Conservation (phyloP, 345 rosid genomes). For the Reutealis trisperma region DNA sequence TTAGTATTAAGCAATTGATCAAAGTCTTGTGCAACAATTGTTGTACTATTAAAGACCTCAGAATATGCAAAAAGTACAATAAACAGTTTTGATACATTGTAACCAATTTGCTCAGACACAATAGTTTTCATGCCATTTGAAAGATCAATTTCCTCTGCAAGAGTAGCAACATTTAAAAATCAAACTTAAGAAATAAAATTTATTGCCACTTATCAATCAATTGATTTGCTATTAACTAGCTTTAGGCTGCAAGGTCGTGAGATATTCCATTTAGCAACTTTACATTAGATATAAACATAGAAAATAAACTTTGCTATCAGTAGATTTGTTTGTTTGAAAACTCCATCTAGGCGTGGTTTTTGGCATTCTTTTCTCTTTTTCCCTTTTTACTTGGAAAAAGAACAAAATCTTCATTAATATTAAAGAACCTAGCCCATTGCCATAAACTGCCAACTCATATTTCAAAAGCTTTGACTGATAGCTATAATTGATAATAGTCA, state of each 20-base stretch:
- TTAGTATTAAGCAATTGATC: background rate
- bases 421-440: background rate
- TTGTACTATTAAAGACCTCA: background rate
- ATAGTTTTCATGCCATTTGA: background rate
- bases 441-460: background rate
- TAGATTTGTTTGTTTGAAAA: background rate
- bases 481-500: constrained; percentile 1
- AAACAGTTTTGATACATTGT: background rate
- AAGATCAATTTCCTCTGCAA: constrained; percentile 2
- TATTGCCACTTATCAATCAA: background rate
- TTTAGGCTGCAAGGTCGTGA: background rate
- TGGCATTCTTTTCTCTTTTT: background rate
- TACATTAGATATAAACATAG: background rate
- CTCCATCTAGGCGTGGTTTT: background rate
- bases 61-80: background rate
- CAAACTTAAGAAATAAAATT: background rate
- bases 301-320: background rate
- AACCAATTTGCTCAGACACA: no score
- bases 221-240: background rate
- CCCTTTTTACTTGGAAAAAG: background rate
- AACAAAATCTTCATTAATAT: background rate
- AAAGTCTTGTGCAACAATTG: background rate
- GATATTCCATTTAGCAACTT: background rate
- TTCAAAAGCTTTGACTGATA: background rate
- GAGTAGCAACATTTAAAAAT: background rate